Evolutionary conservation across 2,329 filamentous ascomycete genomes (phyloP).

Genomic region (Penicillium corylophilum): DNA sequence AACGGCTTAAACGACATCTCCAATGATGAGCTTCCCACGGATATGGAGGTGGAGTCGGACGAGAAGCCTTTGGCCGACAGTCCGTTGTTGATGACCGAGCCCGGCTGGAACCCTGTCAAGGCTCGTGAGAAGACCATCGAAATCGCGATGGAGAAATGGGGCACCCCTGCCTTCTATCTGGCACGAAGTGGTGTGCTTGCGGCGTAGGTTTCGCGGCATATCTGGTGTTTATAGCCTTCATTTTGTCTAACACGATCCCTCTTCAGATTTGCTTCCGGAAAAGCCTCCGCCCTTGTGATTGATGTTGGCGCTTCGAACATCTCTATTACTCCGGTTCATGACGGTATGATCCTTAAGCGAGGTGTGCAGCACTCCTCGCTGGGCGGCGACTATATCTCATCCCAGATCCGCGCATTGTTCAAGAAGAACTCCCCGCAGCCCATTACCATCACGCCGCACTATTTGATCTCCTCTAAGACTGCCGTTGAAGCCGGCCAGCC

Average conservation of each 20-base stretch:
- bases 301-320: constrained; percentile 88
- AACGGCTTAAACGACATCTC: constrained; percentile 75
- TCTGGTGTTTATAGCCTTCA: not conserved
- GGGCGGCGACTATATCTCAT: constrained; percentile 85
- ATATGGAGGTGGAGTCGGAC: constrained; percentile 61
- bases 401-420: constrained; percentile 82
- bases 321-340: constrained; percentile 86
- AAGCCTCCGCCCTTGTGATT: constrained; percentile 87
- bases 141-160: constrained; percentile 96
- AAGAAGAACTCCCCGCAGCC: constrained; percentile 62
- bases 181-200: constrained; percentile 85
- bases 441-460: constrained; percentile 79
- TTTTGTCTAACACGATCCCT: constrained; percentile 6
- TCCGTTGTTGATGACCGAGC: constrained; percentile 89
- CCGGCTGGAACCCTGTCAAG: constrained; percentile 86
- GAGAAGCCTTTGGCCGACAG: constrained; percentile 84
- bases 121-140: constrained; percentile 91
- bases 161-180: constrained; percentile 90
- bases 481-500: constrained; percentile 83
- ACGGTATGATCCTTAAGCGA: constrained; percentile 91
- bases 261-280: constrained; percentile 75
- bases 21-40: constrained; percentile 57
- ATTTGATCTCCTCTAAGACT: constrained; percentile 81
- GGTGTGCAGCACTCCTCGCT: constrained; percentile 81
- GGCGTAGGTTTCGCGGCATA: constrained; percentile 52